These are phyloP conservation scores for Hansenula sp. DNA, from an alignment of 1,139 yeast genomes.

Conservation along the genomic window DNA sequence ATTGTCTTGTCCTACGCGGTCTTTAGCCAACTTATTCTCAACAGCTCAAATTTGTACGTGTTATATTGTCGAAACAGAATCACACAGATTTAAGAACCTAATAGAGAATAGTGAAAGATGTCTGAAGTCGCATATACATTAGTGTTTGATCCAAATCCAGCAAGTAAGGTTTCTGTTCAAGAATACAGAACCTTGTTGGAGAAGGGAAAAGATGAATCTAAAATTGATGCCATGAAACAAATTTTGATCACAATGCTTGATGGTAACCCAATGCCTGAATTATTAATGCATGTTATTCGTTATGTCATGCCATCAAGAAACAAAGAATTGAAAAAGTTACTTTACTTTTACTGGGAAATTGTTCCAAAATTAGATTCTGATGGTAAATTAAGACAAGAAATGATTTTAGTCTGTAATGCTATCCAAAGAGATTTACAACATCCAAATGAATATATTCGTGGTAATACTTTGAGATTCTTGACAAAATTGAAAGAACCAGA, in stretches of 20 bases:
- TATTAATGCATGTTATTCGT: constrained; percentile 94
- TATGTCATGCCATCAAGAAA: constrained; percentile 94
- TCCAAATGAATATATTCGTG: constrained; percentile 95
- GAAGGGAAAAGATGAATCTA: constrained; percentile 84
- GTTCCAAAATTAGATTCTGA: constrained; percentile 86
- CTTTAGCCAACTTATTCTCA: not conserved
- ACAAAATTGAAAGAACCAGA: constrained; percentile 91
- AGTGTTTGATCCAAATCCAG: constrained; percentile 70
- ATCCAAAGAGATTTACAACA: constrained; percentile 96
- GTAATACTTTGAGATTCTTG: constrained; percentile 88
- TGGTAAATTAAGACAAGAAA: constrained; percentile 94
- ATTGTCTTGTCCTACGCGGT: not conserved
- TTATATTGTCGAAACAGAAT: not conserved
- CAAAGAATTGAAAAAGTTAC: constrained; percentile 85
- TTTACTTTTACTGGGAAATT: constrained; percentile 97
- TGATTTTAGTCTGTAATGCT: constrained; percentile 97
- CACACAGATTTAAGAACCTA: not conserved
- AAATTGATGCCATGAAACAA: constrained; percentile 86
- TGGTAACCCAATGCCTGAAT: constrained; percentile 92
- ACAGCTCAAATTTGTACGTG: not conserved
- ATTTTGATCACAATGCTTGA: constrained; percentile 84
- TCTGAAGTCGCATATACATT: constrained; percentile 54
- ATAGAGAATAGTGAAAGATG: constrained; percentile 6
- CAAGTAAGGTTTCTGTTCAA: constrained; percentile 63
- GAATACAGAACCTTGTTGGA: constrained; percentile 82